These are phyloP conservation scores for Cerrena zonata DNA, from an alignment of 1,284 basidiomycete species.

Conservation along the genomic window DNA sequence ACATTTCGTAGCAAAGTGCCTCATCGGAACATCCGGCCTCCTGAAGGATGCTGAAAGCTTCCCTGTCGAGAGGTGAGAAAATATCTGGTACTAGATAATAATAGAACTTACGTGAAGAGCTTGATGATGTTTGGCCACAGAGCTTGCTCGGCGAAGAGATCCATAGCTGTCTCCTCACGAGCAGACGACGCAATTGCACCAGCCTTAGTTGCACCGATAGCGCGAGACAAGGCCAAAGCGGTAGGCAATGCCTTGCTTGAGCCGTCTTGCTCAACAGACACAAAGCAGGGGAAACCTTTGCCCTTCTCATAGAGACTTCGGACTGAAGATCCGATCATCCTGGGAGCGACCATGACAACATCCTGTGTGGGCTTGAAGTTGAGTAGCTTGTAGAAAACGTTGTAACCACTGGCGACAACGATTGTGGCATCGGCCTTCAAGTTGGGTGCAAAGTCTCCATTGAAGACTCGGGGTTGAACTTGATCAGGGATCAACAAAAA, in stretches of 20 bases:
- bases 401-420: slow-evolving; percentile 61
- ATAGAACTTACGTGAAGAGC: slow-evolving; percentile 44
- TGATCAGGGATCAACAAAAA: slow-evolving; percentile 62
- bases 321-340: slow-evolving; percentile 66
- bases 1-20: slow-evolving; percentile 65
- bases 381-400: slow-evolving; percentile 57
- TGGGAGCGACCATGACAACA: slow-evolving; percentile 63
- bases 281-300: slow-evolving; percentile 60
- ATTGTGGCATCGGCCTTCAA: slow-evolving; percentile 47
- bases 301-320: slow-evolving; percentile 56
- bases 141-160: slow-evolving; percentile 61
- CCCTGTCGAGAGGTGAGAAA: slow-evolving; percentile 29
- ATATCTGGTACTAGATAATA: background rate
- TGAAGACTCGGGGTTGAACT: slow-evolving; percentile 57
- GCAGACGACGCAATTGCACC: slow-evolving; percentile 63
- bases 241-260: slow-evolving; percentile 41
- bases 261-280: slow-evolving; percentile 60
- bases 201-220: slow-evolving; percentile 57
- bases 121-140: slow-evolving; percentile 65
- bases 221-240: slow-evolving; percentile 51
- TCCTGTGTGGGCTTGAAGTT: slow-evolving; percentile 51
- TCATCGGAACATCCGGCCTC: slow-evolving; percentile 65
- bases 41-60: slow-evolving; percentile 57
- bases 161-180: slow-evolving; percentile 62
- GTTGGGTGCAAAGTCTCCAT: slow-evolving; percentile 44